Percentiles rank a stretch among this genome's conserved stretches.
Evolutionary conservation across 768 basidiomycete genomes (phyloP).

Genomic region (Brasilioporus rufonigricans): DNA sequence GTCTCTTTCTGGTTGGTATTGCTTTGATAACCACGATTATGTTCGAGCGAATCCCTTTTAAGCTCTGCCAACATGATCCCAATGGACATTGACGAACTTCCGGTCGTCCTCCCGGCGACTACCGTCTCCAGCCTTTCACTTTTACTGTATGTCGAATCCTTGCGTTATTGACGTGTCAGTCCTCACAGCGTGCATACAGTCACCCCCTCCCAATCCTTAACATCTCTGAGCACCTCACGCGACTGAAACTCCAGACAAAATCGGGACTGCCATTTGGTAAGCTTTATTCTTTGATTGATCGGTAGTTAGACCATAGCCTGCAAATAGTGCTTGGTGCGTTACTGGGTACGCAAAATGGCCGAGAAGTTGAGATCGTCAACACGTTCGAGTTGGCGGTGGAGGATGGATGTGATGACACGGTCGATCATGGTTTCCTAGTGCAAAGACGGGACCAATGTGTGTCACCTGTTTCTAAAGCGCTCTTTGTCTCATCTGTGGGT

Average conservation of each 20-base stretch:
- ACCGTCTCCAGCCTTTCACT: constrained; percentile 73
- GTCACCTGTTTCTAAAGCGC: constrained; percentile 13
- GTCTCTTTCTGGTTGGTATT: background rate
- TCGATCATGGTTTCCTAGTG: constrained; percentile 81
- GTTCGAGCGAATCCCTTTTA: constrained; percentile 1
- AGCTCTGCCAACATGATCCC: constrained; percentile 39
- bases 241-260: constrained; percentile 73
- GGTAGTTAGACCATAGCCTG: background rate
- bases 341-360: constrained; percentile 89
- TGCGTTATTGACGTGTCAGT: background rate
- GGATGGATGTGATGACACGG: constrained; percentile 50
- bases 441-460: constrained; percentile 87
- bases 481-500: constrained; percentile 5
- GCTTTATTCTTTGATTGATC: constrained; percentile 15
- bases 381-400: constrained; percentile 84
- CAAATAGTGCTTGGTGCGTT: constrained; percentile 86
- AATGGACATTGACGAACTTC: constrained; percentile 78
- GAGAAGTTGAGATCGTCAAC: constrained; percentile 96
- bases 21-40: background rate
- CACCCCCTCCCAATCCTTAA: constrained; percentile 96
- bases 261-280: constrained; percentile 63
- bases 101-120: constrained; percentile 70
- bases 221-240: constrained; percentile 92
- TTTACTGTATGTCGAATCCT: constrained; percentile 55
- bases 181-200: constrained; percentile 42